Evolutionary conservation across 2,329 filamentous ascomycete species (phyloP), one percentile per base, ranked within the genome.

Genomic region (Cladophialophora immunda): DNA sequence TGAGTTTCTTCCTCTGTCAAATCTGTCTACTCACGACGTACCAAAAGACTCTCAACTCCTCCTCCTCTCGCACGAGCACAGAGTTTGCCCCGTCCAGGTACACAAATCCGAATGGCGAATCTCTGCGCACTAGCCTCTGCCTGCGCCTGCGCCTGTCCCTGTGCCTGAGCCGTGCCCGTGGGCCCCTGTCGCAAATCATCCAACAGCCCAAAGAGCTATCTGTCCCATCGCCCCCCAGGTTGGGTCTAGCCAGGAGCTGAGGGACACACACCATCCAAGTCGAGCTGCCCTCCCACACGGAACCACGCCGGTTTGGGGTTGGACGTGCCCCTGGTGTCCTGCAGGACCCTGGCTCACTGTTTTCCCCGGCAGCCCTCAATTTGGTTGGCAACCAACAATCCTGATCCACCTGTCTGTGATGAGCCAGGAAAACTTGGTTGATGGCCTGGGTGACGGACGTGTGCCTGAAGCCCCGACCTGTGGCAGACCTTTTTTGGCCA

Each of bases 201-300:
- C 29, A 19, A 27, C 27, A 29, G 5, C 11, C 50, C 8, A 32
- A 19, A 38, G 29, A 54, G 17, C 58, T 62, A 56, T 27, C 57
- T 19, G n/a, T n/a, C 57, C 54, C 38, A 29, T 29, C 17, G 36
- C 11, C 47, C 32, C 25, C 56, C 61, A n/a, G 7, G 29, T 57
- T 61, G 38, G 57, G 60, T 63, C 56, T 67, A 67, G 66, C 52
- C 66, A 68, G 62, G 62, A 54, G 50, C 5, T 45, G 57, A n/a
- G 34, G 25, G 9, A 30, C 30, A 34, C 36, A 52, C 11, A 25
- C 38, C 41, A 50, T 32, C 29, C 41, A 34, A 41, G 57, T 52
- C 57, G n/a, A 32, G 38, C 57, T 30, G 34, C n/a, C 32, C 55
- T 29, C 56, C 17, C 56, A 30, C 47, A 56, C 30, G 19, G 54